Percentiles rank a stretch among this genome's conserved stretches.
Evolutionary conservation across 306 rosid genomes (phyloP).

Genomic region (Pterocarpus santalinus): DNA sequence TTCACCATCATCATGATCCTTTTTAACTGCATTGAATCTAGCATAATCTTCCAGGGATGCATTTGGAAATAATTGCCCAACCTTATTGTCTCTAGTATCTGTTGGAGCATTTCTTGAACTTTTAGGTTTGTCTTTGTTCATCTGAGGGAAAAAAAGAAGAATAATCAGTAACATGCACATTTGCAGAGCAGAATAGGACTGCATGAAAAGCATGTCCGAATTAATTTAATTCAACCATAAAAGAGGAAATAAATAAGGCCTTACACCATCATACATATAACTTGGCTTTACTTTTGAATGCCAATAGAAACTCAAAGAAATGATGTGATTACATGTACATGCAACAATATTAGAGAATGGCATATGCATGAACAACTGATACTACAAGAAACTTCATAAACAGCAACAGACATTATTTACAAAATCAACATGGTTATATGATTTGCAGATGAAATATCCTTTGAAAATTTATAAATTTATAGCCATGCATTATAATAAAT

Average conservation of each 20-base stretch:
- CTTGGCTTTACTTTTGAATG: background rate
- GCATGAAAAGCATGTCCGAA: background rate
- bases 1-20: constrained; percentile 37
- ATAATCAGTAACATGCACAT: constrained; percentile 24
- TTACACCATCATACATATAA: too few relatives aligned
- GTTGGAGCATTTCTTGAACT: constrained; percentile 47
- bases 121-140: constrained; percentile 71
- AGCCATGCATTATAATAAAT: constrained; percentile 2
- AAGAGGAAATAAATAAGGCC: too few relatives aligned
- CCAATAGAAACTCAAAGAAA: background rate
- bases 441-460: constrained; percentile 28
- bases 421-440: constrained; percentile 24
- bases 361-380: constrained; percentile 20
- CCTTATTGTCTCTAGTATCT: constrained; percentile 60
- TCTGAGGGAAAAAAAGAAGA: constrained; percentile 52
- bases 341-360: constrained; percentile 12
- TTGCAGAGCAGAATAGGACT: background rate
- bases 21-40: constrained; percentile 42
- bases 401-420: background rate
- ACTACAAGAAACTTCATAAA: constrained; percentile 13
- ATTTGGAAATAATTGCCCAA: constrained; percentile 66
- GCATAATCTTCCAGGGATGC: constrained; percentile 75
- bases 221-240: background rate
- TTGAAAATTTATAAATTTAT: background rate
- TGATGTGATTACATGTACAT: background rate